Percentiles rank a stretch among this genome's conserved stretches.
phyloP scores from a whole-genome alignment of 352 stramenopile species.

The Phytophthora uliginosa region DNA sequence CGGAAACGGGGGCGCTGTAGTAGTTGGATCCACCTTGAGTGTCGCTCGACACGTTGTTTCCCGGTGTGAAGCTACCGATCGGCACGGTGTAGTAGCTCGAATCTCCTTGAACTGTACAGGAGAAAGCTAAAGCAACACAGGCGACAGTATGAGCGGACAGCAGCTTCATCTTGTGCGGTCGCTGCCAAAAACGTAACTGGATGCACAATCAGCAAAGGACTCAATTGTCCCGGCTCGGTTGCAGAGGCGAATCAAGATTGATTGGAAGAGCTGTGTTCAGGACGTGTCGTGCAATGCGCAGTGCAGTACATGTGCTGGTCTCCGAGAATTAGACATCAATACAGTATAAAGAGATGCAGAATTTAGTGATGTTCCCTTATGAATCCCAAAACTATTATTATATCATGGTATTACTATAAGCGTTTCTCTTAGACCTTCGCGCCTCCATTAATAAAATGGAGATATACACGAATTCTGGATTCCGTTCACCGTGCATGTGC shows the following conservation, averaged over 20 bases:
- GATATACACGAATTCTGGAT: too few species aligned
- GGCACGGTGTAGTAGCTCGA: not conserved
- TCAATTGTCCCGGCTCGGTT: not conserved
- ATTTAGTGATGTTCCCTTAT: too few species aligned
- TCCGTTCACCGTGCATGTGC: too few species aligned
- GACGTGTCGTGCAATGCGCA: not conserved
- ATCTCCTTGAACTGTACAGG: not conserved
- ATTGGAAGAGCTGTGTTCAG: not conserved
- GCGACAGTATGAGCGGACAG: not conserved
- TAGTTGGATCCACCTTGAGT: not conserved
- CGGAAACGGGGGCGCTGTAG: not conserved
- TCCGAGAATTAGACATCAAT: too few species aligned
- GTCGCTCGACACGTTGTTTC: constrained; percentile 1
- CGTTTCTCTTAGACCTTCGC: too few species aligned
- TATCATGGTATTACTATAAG: too few species aligned
- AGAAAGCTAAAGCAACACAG: not conserved
- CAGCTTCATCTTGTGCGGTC: not conserved
- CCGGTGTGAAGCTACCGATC: not conserved
- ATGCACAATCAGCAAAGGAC: not conserved
- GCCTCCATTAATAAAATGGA: too few species aligned
- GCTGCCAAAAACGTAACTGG: not conserved
- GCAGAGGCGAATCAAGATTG: not conserved
- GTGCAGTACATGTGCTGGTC: not conserved
- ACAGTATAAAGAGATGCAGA: too few species aligned
- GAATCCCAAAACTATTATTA: too few species aligned